phyloP scores from a whole-genome alignment of 2,329 filamentous ascomycete genomes.

The Ophiosphaerella korrae region DNA sequence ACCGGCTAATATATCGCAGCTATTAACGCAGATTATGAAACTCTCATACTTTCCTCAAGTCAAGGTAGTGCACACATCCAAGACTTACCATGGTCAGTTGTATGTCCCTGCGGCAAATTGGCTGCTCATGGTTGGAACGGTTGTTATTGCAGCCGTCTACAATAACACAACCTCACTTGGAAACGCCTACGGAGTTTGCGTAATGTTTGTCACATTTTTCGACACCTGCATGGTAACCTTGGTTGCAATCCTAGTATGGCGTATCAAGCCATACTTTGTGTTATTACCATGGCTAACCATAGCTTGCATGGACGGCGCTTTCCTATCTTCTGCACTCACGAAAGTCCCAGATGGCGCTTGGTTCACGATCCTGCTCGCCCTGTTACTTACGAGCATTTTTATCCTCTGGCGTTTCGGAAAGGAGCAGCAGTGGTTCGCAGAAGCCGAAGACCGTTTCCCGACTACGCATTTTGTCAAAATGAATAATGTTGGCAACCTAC shows the following conservation, averaged over 20 bases:
- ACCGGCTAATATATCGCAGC: conserved; percentile 43
- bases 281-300: conserved; percentile 67
- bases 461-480: conserved; percentile 53
- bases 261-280: conserved; percentile 64
- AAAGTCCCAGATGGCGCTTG: conserved; percentile 79
- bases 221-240: conserved; percentile 76
- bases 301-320: conserved; percentile 70
- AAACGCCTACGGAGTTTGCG: conserved; percentile 78
- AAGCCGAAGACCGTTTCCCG: conserved; percentile 62
- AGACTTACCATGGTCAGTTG: conserved; percentile 72
- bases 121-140: conserved; percentile 75
- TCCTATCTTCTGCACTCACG: conserved; percentile 69
- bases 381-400: conserved; percentile 67
- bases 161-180: conserved; percentile 68
- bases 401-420: conserved; percentile 81
- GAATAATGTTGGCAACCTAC: conserved; percentile 36
- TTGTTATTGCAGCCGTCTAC: conserved; percentile 76
- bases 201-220: conserved; percentile 80
- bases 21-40: conserved; percentile 74
- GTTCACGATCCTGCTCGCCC: conserved; percentile 73
- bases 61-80: conserved; percentile 72
- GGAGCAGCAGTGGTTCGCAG: conserved; percentile 75
- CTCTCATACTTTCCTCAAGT: conserved; percentile 77
- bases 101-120: conserved; percentile 79
- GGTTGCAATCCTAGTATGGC: conserved; percentile 75